These are phyloP conservation scores for Escovopsis weberi DNA, from an alignment of 2,329 filamentous ascomycete species.

Conservation along the genomic window DNA sequence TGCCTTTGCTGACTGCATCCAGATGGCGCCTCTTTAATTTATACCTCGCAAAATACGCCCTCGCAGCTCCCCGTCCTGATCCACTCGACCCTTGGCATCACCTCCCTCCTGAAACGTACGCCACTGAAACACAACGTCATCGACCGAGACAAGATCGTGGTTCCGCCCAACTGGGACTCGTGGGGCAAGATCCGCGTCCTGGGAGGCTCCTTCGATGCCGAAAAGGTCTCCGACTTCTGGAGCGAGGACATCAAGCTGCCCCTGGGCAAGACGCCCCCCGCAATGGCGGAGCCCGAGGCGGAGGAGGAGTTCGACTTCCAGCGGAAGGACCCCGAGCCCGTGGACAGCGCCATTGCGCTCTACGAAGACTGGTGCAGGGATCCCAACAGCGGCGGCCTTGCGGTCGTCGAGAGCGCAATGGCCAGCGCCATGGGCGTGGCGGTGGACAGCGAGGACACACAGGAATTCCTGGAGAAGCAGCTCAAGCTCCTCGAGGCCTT, in stretches of 20 bases:
- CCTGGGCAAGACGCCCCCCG: constrained; percentile 13
- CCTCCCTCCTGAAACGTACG: constrained; percentile 64
- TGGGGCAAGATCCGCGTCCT: constrained; percentile 94
- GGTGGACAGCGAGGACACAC: constrained; percentile 44
- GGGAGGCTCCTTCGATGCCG: constrained; percentile 82
- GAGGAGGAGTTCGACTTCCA: constrained; percentile 8
- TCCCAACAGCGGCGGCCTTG: constrained; percentile 45
- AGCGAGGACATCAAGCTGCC: constrained; percentile 61
- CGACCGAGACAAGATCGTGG: constrained; percentile 83
- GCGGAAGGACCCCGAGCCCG: constrained; percentile 3
- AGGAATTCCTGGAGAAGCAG: constrained; percentile 64
- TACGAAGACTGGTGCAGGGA: constrained; percentile 74
- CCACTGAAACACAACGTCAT: constrained; percentile 82
- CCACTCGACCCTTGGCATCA: constrained; percentile 76
- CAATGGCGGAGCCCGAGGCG: constrained; percentile 10
- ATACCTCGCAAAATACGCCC: constrained; percentile 61
- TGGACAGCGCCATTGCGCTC: constrained; percentile 50
- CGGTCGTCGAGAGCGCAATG: constrained; percentile 26
- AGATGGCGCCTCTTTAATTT: constrained; percentile 78
- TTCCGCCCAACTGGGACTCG: constrained; percentile 95
- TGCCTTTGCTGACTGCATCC: constrained; percentile 7
- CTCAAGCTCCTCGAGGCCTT: constrained; percentile 56
- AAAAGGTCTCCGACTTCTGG: constrained; percentile 75
- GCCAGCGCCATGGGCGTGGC: constrained; percentile 19
- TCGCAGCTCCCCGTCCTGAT: constrained; percentile 68